Evolutionary conservation across 177 flowering plant species (phyloP).

Genomic region (Vitis hybrid): DNA sequence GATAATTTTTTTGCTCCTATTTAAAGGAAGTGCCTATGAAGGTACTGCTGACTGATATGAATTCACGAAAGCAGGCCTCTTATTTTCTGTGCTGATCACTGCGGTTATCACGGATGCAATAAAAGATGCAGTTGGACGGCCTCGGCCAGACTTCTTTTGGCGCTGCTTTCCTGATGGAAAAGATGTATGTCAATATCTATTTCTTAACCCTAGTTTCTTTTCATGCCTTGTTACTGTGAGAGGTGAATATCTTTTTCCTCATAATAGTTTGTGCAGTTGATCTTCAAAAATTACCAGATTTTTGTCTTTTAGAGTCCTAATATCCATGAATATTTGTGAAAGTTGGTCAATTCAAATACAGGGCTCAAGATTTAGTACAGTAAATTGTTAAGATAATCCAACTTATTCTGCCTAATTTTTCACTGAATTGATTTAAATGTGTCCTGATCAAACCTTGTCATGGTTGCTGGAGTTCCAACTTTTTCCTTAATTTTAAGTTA

Average conservation of each 20-base stretch:
- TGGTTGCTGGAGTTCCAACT: not conserved
- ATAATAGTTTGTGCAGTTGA: no score
- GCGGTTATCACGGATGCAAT: conserved; percentile 65
- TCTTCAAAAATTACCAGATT: no score
- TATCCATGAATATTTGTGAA: no score
- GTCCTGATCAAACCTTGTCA: not conserved
- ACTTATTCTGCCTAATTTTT: not conserved
- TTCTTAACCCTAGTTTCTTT: not conserved
- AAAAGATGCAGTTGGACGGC: conserved; percentile 69
- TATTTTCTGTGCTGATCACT: conserved; percentile 53
- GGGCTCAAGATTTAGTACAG: no score
- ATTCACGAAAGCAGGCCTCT: conserved; percentile 43
- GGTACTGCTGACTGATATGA: conserved; percentile 5
- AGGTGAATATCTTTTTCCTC: no score
- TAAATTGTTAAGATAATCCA: not conserved
- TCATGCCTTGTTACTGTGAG: no score
- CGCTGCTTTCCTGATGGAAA: conserved; percentile 78
- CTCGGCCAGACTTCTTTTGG: conserved; percentile 79
- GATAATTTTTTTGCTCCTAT: not conserved
- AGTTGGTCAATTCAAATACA: no score
- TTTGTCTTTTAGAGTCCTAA: no score
- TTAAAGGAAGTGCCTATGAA: not conserved
- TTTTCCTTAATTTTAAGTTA: no score
- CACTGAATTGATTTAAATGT: not conserved
- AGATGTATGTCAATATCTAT: conserved; percentile 31